Evolutionary conservation across 164 flowering plant genomes (phyloP), one percentile per base, ranked within the genome.

Genomic region (Santalum album): DNA sequence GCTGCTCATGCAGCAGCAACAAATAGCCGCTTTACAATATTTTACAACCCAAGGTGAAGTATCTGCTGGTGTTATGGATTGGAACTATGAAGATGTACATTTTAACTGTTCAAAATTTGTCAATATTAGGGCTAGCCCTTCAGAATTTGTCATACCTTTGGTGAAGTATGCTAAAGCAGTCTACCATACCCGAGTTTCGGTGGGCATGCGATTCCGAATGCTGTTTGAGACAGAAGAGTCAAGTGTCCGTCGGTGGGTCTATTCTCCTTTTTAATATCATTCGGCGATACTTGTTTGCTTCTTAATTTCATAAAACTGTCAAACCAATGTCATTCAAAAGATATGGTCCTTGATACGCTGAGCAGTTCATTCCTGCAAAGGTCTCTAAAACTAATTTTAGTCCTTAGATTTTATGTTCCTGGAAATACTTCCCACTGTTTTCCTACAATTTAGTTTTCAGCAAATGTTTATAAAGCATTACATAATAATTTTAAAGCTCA

Each of bases 1-100:
- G 97, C 97, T 44, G 97, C 97, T 62, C 97, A 89, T 78, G 97
- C 97, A 46, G 95, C 97, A 60, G 78, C 90, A 18, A 87, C 95
- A 36, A 80, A 78, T 65, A 90, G 97, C 61, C 94, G 89, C 39
- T 90, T 87, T 65, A 83, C 95, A 42, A 83, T 90, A 57, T 90
- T 90, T 64, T 90, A 77, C 61, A 90, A 90, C 48, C 97, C 97
- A 57, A 78, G 97, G 97, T 90, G 69, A 17, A 20, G 10, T 20
- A n/a, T n/a, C n/a, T n/a, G n/a, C n/a, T n/a, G n/a, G 23, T 39
- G 10, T 20, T 24, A 6, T 19, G 7, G 12, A 36, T n/a, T 22
- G 18, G 5, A 29, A 18, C 29, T n/a, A 43, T 5, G n/a, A n/a
- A n/a, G n/a, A n/a, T n/a, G n/a, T n/a, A n/a, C n/a, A n/a, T n/a